Percentiles rank a stretch among this genome's conserved stretches.
These are phyloP conservation scores for Austropuccinia psidii DNA, from an alignment of 1,284 basidiomycete genomes.

Conservation along the genomic window DNA sequence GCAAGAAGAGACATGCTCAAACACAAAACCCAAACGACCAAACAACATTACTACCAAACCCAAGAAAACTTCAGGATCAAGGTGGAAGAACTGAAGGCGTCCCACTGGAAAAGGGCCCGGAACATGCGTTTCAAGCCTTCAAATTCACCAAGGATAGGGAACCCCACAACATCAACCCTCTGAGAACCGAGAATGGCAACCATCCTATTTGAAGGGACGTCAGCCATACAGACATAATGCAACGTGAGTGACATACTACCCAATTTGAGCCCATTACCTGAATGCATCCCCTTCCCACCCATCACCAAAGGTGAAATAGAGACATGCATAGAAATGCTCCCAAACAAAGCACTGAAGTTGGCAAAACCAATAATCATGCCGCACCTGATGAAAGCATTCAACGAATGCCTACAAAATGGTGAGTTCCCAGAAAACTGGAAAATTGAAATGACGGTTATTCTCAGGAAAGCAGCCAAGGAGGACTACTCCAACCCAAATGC, in stretches of 20 bases:
- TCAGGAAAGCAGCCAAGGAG: background rate
- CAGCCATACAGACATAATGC: background rate
- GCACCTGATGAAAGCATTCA: background rate
- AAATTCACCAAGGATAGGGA: background rate
- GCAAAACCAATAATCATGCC: background rate
- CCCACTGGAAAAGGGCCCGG: background rate
- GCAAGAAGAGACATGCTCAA: background rate
- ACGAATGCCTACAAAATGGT: background rate
- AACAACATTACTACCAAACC: no score
- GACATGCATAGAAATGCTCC: background rate
- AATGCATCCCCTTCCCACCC: no score
- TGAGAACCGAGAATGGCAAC: background rate
- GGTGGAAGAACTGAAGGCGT: background rate
- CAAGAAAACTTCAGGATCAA: background rate
- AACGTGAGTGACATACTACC: background rate
- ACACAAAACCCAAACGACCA: no score
- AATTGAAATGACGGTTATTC: background rate
- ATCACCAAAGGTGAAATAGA: background rate
- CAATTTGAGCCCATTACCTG: background rate
- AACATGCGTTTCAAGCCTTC: background rate
- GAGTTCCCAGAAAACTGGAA: slow-evolving; percentile 1
- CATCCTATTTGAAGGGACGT: slow-evolving; percentile 5
- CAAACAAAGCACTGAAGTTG: slow-evolving; percentile 1
- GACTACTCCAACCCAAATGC: slow-evolving; percentile 1
- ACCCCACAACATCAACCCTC: background rate